Evolutionary conservation across 169 alveolate genomes (phyloP), one percentile per base, ranked within the genome.

Genomic region (Perkinsus marinus): DNA sequence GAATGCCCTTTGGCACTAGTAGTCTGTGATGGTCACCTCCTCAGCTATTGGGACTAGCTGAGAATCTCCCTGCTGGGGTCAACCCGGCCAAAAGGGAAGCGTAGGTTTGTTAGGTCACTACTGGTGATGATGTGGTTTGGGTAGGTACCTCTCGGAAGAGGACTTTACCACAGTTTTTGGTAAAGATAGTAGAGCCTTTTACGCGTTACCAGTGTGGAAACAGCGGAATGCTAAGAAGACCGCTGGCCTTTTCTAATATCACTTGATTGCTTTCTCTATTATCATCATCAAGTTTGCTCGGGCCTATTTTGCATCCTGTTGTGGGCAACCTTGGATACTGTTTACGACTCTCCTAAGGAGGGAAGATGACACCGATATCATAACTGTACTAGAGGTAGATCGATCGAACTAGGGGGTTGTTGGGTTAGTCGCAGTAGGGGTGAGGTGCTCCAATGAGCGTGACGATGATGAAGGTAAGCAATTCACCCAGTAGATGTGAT

Each of bases 381-480:
- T 41, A 41, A 41, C 46, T 6, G 10, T 41, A 41, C 10, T 10
- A 13, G 37, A 13, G 22, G 26, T 57, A 57, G 7, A 13, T 0
- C 22, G 7, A 13, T 57, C 79, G 36, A 13, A 13, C 22, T 16
- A 57, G 22, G n/a, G n/a, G n/a, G 7, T 30, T 19, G 37, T 57
- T 13, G 34, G 7, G 37, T 19, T 57, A 94, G 98, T 97, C 68
- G 98, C 98, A 16, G 98, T 96, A 38, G 93, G 98, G 90, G 98
- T 97, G 0, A 94, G 98, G 91, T 98, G 98, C 26, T 97, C 95
- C 93, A 97, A 95, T 90, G 90, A 93, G 79, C 92, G 98, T n/a
- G n/a, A n/a, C n/a, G n/a, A n/a, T n/a, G n/a, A n/a, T n/a, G n/a
- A n/a, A n/a, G n/a, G n/a, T n/a, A n/a, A n/a, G n/a, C n/a, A n/a